A percentile compares a stretch with the other conserved stretches of the same genome.
These are phyloP conservation scores for Ascochyta koolunga DNA, from an alignment of 2,329 filamentous ascomycete genomes.

Conservation along the genomic window DNA sequence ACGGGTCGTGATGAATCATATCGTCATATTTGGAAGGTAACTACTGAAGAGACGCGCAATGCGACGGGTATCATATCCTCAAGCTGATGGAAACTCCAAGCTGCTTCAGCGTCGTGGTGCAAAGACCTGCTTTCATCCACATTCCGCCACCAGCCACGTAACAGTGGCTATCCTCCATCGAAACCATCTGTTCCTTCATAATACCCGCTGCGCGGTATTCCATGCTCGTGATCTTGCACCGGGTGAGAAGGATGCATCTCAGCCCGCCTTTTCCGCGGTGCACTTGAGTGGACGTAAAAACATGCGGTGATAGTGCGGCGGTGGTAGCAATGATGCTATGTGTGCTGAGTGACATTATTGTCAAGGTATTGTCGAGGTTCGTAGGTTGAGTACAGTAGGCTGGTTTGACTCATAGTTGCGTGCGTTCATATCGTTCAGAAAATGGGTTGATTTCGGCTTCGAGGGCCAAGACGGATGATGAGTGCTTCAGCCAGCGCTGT, in stretches of 20 bases:
- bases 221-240: background rate
- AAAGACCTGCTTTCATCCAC: conserved; percentile 8
- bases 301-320: conserved; percentile 1
- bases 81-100: conserved; percentile 1
- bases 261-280: background rate
- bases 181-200: background rate
- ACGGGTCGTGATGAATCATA: background rate
- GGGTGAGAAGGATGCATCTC: background rate
- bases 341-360: background rate
- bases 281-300: background rate
- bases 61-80: conserved; percentile 14
- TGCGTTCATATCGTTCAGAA: background rate
- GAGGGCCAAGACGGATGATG: background rate
- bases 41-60: background rate
- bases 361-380: background rate
- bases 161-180: background rate
- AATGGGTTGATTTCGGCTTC: background rate
- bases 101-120: background rate
- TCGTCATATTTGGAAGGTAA: background rate
- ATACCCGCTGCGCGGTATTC: background rate
- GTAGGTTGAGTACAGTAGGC: background rate
- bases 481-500: conserved; percentile 40
- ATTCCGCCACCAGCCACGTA: background rate
- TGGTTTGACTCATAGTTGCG: background rate
- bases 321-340: conserved; percentile 12